These are phyloP conservation scores for Moesziomyces parantarcticus DNA, from an alignment of 1,284 basidiomycete genomes.

Conservation along the genomic window DNA sequence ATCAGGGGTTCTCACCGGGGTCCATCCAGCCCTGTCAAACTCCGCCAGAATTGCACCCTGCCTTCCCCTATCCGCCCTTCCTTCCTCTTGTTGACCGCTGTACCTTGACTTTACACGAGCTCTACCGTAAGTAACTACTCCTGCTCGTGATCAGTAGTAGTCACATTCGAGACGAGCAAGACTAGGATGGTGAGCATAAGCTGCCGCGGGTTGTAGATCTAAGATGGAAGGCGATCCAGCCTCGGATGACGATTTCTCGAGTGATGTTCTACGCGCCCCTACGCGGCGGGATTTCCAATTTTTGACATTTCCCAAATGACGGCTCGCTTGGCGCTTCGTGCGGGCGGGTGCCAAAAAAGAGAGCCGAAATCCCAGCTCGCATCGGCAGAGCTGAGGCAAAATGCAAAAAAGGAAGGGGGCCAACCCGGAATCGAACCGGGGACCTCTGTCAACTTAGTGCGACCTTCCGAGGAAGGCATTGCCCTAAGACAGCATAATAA, in stretches of 20 bases:
- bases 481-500: constrained; percentile 59
- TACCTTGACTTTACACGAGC: background rate
- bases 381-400: background rate
- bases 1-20: background rate
- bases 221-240: too few relatives aligned
- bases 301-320: constrained; percentile 2
- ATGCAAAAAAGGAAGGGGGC: constrained; percentile 25
- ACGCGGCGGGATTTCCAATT: background rate
- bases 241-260: background rate
- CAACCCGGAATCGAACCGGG: constrained; percentile 56
- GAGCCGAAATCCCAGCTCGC: background rate
- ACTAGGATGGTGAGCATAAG: too few relatives aligned
- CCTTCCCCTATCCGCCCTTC: background rate
- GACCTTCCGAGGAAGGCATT: background rate
- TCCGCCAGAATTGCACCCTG: background rate
- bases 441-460: constrained; percentile 53
- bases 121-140: too few relatives aligned
- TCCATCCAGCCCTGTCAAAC: background rate
- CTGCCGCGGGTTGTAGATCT: too few relatives aligned
- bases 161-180: too few relatives aligned
- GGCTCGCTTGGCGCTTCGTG: background rate
- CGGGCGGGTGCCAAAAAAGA: constrained; percentile 7
- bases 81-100: background rate
- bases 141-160: too few relatives aligned
- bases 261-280: constrained; percentile 5